Percentiles rank a stretch among this genome's conserved stretches.
phyloP scores from a whole-genome alignment of 1,284 basidiomycete species.

The Dichomitus squalens region DNA sequence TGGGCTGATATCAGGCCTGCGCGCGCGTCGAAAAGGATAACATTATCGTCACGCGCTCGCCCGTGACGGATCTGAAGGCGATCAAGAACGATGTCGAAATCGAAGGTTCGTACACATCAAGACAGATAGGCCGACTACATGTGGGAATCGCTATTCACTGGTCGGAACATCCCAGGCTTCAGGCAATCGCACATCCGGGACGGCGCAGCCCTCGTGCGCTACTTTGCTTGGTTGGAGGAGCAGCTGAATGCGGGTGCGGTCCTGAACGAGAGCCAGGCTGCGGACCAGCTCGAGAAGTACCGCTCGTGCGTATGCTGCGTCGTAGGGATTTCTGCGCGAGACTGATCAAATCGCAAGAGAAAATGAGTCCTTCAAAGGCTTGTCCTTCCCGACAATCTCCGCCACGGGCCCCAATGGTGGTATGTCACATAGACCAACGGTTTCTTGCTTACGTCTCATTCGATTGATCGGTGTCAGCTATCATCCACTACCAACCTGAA shows the following conservation, averaged over 20 bases:
- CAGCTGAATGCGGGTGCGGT: constrained; percentile 66
- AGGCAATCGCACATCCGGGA: constrained; percentile 89
- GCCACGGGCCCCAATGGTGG: constrained; percentile 88
- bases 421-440: constrained; percentile 36
- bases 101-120: constrained; percentile 23
- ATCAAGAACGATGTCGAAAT: constrained; percentile 90
- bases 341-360: constrained; percentile 46
- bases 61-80: constrained; percentile 83
- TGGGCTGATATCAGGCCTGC: not conserved
- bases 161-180: constrained; percentile 82
- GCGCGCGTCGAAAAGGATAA: constrained; percentile 38
- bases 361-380: constrained; percentile 79
- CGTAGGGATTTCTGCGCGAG: too few species aligned
- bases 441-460: not conserved
- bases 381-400: constrained; percentile 94
- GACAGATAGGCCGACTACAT: not conserved
- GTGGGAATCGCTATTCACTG: constrained; percentile 22
- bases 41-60: constrained; percentile 66
- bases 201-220: constrained; percentile 84
- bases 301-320: constrained; percentile 62
- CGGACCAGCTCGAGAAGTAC: constrained; percentile 78
- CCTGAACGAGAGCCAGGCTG: constrained; percentile 82
- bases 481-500: constrained; percentile 93
- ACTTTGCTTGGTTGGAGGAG: constrained; percentile 96
- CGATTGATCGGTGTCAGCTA: constrained; percentile 50